Conservation (phyloP, 768 basidiomycete genomes). For the Panus rudis region DNA sequence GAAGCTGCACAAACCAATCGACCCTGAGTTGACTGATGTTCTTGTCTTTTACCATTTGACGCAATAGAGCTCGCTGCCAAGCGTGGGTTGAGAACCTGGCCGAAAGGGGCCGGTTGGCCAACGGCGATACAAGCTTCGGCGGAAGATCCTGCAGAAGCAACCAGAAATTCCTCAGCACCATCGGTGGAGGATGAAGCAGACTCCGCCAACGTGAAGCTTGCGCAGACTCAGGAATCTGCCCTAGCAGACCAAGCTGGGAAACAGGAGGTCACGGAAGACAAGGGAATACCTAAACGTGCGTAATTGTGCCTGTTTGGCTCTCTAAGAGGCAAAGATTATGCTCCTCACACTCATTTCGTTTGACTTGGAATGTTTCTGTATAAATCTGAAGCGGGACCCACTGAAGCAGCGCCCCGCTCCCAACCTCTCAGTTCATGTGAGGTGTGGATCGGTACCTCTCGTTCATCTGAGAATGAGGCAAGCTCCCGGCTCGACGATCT, state of each 20-base stretch:
- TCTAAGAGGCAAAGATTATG: background rate
- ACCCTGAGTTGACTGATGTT: background rate
- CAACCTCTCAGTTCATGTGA: slow-evolving; percentile 15
- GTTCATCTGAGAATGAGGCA: slow-evolving; percentile 6
- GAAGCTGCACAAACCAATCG: background rate
- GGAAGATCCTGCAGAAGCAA: slow-evolving; percentile 1
- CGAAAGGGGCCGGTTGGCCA: slow-evolving; percentile 19
- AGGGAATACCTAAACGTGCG: slow-evolving; percentile 13
- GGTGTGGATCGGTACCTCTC: slow-evolving; percentile 22
- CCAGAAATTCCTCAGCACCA: background rate
- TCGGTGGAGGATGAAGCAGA: slow-evolving; percentile 4
- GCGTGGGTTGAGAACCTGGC: slow-evolving; percentile 20
- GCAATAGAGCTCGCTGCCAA: slow-evolving; percentile 17
- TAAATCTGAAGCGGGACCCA: no score
- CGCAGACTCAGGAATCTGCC: slow-evolving; percentile 17
- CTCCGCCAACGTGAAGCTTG: slow-evolving; percentile 16
- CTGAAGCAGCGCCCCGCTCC: background rate
- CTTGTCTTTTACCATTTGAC: background rate
- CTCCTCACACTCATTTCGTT: background rate
- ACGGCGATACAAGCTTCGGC: slow-evolving; percentile 7
- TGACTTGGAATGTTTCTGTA: no score
- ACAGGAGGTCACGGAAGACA: slow-evolving; percentile 11
- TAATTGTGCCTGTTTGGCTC: background rate
- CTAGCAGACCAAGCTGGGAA: slow-evolving; percentile 17
- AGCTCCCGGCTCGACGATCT: slow-evolving; percentile 20